Evolutionary conservation across 2,329 filamentous ascomycete genomes (phyloP).

Genomic region (Aspergillus caelatus): DNA sequence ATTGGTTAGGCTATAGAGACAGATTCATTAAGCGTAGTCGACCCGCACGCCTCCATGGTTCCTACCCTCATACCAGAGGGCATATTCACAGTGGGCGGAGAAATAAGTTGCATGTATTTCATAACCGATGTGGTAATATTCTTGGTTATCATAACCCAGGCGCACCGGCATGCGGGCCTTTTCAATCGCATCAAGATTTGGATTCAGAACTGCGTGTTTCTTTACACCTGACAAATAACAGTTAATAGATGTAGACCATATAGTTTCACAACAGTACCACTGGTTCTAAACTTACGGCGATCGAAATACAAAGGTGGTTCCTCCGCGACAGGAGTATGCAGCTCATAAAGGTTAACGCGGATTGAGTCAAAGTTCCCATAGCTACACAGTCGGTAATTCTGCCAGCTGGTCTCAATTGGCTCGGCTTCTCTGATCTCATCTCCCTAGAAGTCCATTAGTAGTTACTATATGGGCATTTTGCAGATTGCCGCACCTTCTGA

Average conservation of each 20-base stretch:
- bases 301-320: conserved; percentile 14
- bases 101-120: conserved; percentile 23
- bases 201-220: conserved; percentile 18
- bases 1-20: neutral
- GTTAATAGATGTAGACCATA: neutral
- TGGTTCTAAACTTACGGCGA: conserved; percentile 11
- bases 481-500: conserved; percentile 15
- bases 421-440: conserved; percentile 21
- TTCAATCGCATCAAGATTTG: conserved; percentile 18
- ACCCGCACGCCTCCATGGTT: conserved; percentile 23
- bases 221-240: conserved; percentile 18
- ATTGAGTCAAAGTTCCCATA: conserved; percentile 9
- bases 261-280: neutral
- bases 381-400: neutral
- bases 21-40: conserved; percentile 19
- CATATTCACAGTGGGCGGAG: conserved; percentile 26
- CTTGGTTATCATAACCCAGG: conserved; percentile 12
- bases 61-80: conserved; percentile 21
- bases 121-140: conserved; percentile 19
- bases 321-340: conserved; percentile 7
- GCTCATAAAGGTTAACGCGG: conserved; percentile 4
- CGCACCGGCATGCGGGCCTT: conserved; percentile 10
- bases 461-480: neutral
- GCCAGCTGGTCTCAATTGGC: conserved; percentile 10
- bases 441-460: conserved; percentile 5